phyloP scores from a whole-genome alignment of 2,329 filamentous ascomycete species.

The Ophioceras dolichostomum region DNA sequence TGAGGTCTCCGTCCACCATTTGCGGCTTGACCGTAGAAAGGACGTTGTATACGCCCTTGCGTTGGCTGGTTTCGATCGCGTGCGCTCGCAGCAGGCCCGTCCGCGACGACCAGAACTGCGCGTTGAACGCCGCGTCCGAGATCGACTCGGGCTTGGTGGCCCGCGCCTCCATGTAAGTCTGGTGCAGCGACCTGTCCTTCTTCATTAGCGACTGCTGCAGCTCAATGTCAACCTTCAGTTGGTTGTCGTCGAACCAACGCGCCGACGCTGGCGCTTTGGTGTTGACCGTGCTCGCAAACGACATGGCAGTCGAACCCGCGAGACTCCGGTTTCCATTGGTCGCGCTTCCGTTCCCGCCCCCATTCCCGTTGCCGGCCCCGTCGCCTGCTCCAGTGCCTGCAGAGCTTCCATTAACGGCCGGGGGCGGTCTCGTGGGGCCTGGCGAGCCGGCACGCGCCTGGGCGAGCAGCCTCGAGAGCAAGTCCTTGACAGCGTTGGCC shows the following conservation, averaged over 20 bases:
- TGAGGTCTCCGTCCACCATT: constrained; percentile 49
- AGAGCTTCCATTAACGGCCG: constrained; percentile 13
- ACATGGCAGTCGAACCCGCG: constrained; percentile 57
- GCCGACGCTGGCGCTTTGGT: too few species aligned
- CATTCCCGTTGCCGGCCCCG: neutral
- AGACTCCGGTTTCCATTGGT: constrained; percentile 18
- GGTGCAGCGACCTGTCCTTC: constrained; percentile 60
- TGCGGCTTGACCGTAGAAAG: constrained; percentile 78
- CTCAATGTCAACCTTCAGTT: constrained; percentile 64
- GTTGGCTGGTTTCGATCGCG: constrained; percentile 79
- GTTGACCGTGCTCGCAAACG: constrained; percentile 60
- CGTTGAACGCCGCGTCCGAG: constrained; percentile 67
- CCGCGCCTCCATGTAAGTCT: constrained; percentile 79
- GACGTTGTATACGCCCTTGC: constrained; percentile 85
- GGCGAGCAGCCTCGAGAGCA: constrained; percentile 67
- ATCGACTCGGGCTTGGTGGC: constrained; percentile 76
- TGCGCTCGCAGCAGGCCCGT: constrained; percentile 78
- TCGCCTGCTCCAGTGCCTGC: too few species aligned
- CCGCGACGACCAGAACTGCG: constrained; percentile 89
- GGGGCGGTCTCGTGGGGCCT: constrained; percentile 28
- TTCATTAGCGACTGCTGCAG: constrained; percentile 84
- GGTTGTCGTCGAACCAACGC: constrained; percentile 69
- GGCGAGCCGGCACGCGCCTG: constrained; percentile 44
- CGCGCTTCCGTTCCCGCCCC: constrained; percentile 4
- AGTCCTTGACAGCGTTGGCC: constrained; percentile 74